Base-by-base conservation (phyloP, 2,329 filamentous ascomycete species). In the Diaporthe ampelina region DNA sequence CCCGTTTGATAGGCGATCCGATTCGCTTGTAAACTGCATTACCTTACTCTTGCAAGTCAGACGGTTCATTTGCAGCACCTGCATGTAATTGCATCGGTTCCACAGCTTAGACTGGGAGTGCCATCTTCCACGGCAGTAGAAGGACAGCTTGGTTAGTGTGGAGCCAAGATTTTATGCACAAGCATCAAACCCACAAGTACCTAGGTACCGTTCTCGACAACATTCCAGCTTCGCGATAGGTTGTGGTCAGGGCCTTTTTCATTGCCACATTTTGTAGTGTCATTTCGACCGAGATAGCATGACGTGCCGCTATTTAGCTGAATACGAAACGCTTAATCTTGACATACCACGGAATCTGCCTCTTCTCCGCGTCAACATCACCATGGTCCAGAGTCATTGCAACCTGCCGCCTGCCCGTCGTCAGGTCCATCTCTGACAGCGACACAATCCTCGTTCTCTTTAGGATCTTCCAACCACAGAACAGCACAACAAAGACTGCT, bases 401-500 rank as follows among this genome's bases (percentile, higher is more conserved):
- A 19, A 70, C 6, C n/a, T 74, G 59, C 40, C 72, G 63, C 50
- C 74, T 69, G 32, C 72, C 72, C 3, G 67, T 71, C 3, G 11
- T 57, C 7, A 74, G 57, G 37, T 74, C 67, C 56, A 71, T 71
- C 7, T 71, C 57, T n/a, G 40, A 21, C 21, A 74, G 50, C 9
- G 67, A 24, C 10, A 74, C 72, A 8, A 74, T 13, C 21, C 65
- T 71, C 21, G 72, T 74, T 35, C 50, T 45, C 72, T 82, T 80
- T 73, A 79, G 81, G 13, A 87, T 74, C 76, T 89, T 90, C 78
- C 86, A 89, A 0, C 81, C 82, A 24, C 86, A 74, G 48, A 84
- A 86, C 32, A 88, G 84, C 2, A 87, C 72, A 1, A 82, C 81
- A 73, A 89, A 90, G 3, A 89, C 79, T 0, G 86, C 87, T 0